These are phyloP conservation scores for Chloropicon primus DNA, from an alignment of 139 green algal genomes.

Conservation along the genomic window DNA sequence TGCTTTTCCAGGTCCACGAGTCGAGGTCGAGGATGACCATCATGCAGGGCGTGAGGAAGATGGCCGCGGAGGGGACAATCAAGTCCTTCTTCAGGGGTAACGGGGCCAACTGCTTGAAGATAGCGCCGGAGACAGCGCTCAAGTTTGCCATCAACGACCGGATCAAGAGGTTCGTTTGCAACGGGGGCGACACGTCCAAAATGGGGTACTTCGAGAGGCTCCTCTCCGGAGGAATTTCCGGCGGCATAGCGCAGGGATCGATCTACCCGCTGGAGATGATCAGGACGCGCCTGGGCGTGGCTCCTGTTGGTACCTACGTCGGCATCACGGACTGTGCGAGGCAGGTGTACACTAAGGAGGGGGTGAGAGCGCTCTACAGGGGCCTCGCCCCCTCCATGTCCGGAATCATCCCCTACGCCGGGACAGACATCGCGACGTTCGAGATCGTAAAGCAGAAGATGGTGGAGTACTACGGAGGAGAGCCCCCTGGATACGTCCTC, in stretches of 20 bases:
- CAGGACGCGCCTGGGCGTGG: constrained; percentile 69
- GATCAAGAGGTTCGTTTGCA: constrained; percentile 44
- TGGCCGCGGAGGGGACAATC: constrained; percentile 57
- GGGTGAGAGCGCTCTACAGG: constrained; percentile 56
- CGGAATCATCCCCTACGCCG: constrained; percentile 79
- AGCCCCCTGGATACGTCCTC: constrained; percentile 46
- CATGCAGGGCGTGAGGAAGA: constrained; percentile 39
- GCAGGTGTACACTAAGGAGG: constrained; percentile 49
- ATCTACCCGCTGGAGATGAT: constrained; percentile 82
- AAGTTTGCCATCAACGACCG: constrained; percentile 70
- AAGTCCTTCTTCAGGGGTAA: constrained; percentile 73
- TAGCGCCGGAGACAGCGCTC: constrained; percentile 73
- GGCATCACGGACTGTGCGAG: constrained; percentile 39
- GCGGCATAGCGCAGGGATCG: constrained; percentile 41
- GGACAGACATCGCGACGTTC: constrained; percentile 75
- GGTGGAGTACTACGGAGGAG: constrained; percentile 49
- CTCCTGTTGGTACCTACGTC: constrained; percentile 36
- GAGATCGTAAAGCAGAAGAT: constrained; percentile 68
- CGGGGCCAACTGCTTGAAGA: constrained; percentile 84
- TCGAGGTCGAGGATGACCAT: constrained; percentile 37
- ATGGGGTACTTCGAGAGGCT: constrained; percentile 20
- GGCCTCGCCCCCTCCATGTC: constrained; percentile 61
- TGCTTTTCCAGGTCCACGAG: constrained; percentile 69
- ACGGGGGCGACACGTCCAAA: constrained; percentile 47
- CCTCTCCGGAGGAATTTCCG: constrained; percentile 34